A percentile compares a stretch with the other conserved stretches of the same genome.
Conservation (phyloP, 2,329 filamentous ascomycete genomes). For the Teratosphaeria destructans region DNA sequence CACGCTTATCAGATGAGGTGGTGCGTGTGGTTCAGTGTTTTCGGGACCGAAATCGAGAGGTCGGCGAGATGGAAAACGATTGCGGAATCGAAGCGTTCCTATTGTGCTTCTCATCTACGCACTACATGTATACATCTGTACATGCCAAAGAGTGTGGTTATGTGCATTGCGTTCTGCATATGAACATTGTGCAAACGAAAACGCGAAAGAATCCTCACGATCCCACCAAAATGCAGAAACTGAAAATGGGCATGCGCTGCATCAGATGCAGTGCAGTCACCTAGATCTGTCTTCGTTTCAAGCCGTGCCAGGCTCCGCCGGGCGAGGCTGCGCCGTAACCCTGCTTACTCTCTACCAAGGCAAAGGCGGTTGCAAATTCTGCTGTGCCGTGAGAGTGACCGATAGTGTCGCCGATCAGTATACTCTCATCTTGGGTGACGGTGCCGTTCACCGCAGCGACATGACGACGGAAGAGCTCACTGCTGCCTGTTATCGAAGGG, state of each 20-base stretch:
- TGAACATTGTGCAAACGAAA: not conserved
- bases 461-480: slow-evolving; percentile 47
- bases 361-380: not conserved
- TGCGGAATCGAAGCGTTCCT: not conserved
- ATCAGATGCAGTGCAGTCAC: too few relatives aligned
- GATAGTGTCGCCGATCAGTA: slow-evolving; percentile 10
- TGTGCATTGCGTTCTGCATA: not conserved
- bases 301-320: not conserved
- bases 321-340: slow-evolving; percentile 7
- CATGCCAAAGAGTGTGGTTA: not conserved
- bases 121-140: not conserved
- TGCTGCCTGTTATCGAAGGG: slow-evolving; percentile 12
- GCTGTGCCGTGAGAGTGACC: not conserved
- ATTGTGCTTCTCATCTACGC: not conserved
- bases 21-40: not conserved
- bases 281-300: not conserved
- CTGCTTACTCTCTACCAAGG: slow-evolving; percentile 4
- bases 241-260: too few relatives aligned
- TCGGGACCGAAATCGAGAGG: not conserved
- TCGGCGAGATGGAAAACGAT: not conserved
- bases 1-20: not conserved
- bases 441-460: slow-evolving; percentile 47
- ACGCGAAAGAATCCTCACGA: too few relatives aligned
- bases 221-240: too few relatives aligned
- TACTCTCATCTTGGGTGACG: slow-evolving; percentile 40